Conservation (phyloP, 208 protist species). For the Naegleria gruberi region DNA sequence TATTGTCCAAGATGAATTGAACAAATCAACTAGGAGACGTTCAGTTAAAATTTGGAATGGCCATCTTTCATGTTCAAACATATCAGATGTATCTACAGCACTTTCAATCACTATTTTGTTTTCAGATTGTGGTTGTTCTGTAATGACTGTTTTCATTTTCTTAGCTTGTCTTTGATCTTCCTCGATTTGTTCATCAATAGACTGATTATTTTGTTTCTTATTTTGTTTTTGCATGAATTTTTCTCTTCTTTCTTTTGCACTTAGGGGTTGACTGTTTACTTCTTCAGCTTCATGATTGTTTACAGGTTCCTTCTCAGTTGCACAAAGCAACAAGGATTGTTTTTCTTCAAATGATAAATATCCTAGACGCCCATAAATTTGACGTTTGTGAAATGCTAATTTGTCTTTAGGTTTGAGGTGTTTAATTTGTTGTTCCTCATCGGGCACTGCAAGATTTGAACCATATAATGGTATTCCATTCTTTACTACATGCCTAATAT, state of each 20-base stretch:
- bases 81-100: slow-evolving; percentile 28
- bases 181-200: too few relatives aligned
- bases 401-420: not conserved
- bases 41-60: slow-evolving; percentile 49
- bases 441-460: not conserved
- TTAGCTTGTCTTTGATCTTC: not conserved
- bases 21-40: slow-evolving; percentile 43
- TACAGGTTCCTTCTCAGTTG: not conserved
- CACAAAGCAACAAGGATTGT: not conserved
- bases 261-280: not conserved
- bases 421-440: not conserved
- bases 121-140: slow-evolving; percentile 31
- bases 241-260: not conserved
- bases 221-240: not conserved
- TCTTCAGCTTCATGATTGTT: not conserved
- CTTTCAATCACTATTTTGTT: slow-evolving; percentile 47
- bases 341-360: not conserved
- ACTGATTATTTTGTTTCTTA: not conserved
- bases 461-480: not conserved
- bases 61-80: slow-evolving; percentile 44
- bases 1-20: slow-evolving; percentile 48
- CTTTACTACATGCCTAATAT: not conserved
- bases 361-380: not conserved
- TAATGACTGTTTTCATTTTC: slow-evolving; percentile 30
- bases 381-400: not conserved